Evolutionary conservation across 2,329 filamentous ascomycete genomes (phyloP).

Genomic region (Lizonia empirigonia): DNA sequence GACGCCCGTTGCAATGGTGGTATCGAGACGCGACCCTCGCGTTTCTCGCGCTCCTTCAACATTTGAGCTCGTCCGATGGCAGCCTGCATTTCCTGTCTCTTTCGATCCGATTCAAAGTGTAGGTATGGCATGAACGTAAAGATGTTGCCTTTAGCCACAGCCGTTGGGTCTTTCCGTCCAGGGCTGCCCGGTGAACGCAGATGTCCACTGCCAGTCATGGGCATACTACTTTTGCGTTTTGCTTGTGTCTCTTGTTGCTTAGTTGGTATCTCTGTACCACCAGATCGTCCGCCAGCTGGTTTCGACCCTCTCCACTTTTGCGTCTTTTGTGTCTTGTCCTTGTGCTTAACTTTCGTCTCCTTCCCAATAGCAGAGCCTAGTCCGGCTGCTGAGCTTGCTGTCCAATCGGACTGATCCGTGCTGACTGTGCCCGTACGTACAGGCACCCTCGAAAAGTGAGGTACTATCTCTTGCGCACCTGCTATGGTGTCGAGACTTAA

Average conservation of each 20-base stretch:
- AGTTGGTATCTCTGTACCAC: slow-evolving; percentile 40
- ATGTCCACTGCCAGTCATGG: slow-evolving; percentile 34
- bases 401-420: slow-evolving; percentile 44
- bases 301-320: slow-evolving; percentile 38
- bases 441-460: slow-evolving; percentile 31
- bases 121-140: slow-evolving; percentile 67
- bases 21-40: slow-evolving; percentile 24
- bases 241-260: slow-evolving; percentile 30
- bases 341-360: slow-evolving; percentile 36
- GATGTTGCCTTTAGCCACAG: slow-evolving; percentile 45
- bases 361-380: slow-evolving; percentile 24
- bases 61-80: slow-evolving; percentile 53
- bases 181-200: slow-evolving; percentile 45
- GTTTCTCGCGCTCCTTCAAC: slow-evolving; percentile 27
- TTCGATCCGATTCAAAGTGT: slow-evolving; percentile 66
- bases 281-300: slow-evolving; percentile 26
- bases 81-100: slow-evolving; percentile 62
- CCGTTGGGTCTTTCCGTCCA: slow-evolving; percentile 41
- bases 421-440: slow-evolving; percentile 38
- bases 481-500: slow-evolving; percentile 33
- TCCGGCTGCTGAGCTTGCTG: slow-evolving; percentile 23
- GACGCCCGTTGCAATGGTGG: slow-evolving; percentile 28
- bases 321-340: slow-evolving; percentile 41
- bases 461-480: slow-evolving; percentile 26
- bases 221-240: slow-evolving; percentile 29